Evolutionary conservation across 1,284 basidiomycete species (phyloP).

Genomic region (Ceratobasidium sp.): DNA sequence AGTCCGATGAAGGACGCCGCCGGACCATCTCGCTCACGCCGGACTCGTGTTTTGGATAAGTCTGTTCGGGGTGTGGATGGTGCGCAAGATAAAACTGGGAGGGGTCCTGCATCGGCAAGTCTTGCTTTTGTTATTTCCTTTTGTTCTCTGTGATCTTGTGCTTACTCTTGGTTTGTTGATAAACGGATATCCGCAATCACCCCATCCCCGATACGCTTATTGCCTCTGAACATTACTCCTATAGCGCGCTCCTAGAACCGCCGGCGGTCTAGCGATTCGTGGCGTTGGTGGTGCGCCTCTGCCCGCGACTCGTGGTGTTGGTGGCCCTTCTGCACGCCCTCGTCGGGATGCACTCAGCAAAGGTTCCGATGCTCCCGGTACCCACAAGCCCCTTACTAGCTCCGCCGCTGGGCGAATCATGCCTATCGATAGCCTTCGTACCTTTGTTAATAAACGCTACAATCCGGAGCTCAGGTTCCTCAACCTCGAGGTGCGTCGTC

Average conservation of each 20-base stretch:
- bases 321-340: conserved; percentile 32
- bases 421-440: conserved; percentile 73
- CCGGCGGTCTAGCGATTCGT: conserved; percentile 31
- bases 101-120: conserved; percentile 34
- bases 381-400: conserved; percentile 22
- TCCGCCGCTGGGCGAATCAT: conserved; percentile 26
- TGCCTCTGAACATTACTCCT: background rate
- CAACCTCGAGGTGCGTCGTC: conserved; percentile 78
- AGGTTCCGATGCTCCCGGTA: conserved; percentile 22
- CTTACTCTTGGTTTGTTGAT: conserved; percentile 1
- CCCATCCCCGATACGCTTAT: background rate
- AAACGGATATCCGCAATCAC: background rate
- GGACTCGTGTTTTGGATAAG: conserved; percentile 24
- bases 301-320: conserved; percentile 9
- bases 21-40: conserved; percentile 5
- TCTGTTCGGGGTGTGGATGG: conserved; percentile 32
- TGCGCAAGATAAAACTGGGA: conserved; percentile 6
- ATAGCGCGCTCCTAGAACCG: conserved; percentile 24
- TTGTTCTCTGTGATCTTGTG: conserved; percentile 10
- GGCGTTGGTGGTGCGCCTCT: conserved; percentile 32
- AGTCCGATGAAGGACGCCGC: conserved; percentile 36
- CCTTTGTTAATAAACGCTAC: conserved; percentile 78
- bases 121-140: background rate
- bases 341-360: conserved; percentile 41
- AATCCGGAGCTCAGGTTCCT: conserved; percentile 77